Evolutionary conservation across 1,139 yeast species (phyloP), one percentile per base, ranked within the genome.

Genomic region (Pichia sp.): DNA sequence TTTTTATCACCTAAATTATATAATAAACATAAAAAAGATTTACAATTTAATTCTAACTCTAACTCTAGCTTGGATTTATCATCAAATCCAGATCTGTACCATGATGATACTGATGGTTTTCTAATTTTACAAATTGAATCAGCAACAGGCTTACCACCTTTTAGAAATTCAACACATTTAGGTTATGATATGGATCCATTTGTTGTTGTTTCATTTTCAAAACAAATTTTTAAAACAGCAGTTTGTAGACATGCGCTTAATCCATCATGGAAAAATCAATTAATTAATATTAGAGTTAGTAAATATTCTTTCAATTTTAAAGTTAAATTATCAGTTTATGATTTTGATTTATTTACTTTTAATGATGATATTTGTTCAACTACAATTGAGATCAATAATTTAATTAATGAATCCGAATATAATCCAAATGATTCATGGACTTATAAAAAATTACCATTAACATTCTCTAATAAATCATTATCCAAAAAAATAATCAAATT

Each of bases 111-210:
- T 3, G 54, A 47, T 44, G 55, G 97, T 1, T 85, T 90, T 11
- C 66, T 84, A 7, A 86, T 84, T 55, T 61, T 90, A 41, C 95
- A 90, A 53, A 77, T 90, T 25, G 74, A 80, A 3, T 76, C 84
- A 1, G 87, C 90, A 25, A 69, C 76, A 1, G 89, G 78, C 45
- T 64, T 86, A 36, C 95, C 95, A 2, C 83, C 87, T 0, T 68
- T 78, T 39, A 71, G 68, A 46, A 80, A 76, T 54, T 67, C 77
- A 30, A 72, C 82, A 1, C 70, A 90, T 23, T 78, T 89, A 23
- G 82, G 92, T 0, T 92, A 83, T 58, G 96, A 89, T 61, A 87
- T 92, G 95, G 98, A 92, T 59, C 97, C 98, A 0, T 92, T 90
- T 65, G 95, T 90, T 6, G 92, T 90, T 20, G 82, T 87, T 0